Percentiles rank a stretch among this genome's conserved stretches.
phyloP scores from a whole-genome alignment of 83 land plant genomes.

The Isoetes engelmannii region DNA sequence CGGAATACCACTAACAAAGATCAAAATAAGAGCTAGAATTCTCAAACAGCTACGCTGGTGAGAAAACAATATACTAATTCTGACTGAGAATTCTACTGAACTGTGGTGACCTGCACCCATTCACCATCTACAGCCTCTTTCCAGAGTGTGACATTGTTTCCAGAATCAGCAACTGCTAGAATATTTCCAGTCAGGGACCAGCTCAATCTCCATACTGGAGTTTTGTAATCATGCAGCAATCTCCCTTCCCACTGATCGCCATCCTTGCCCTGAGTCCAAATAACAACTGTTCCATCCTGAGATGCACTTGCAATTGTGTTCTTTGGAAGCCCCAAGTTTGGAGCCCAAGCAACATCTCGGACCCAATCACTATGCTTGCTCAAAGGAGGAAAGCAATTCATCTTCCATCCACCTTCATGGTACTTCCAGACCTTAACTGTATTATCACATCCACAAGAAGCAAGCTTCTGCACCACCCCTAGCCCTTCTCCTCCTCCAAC shows the following conservation, averaged over 20 bases:
- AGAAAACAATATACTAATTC: no score
- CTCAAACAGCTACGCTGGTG: no score
- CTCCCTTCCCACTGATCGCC: slow-evolving; percentile 77
- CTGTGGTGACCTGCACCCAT: slow-evolving; percentile 79
- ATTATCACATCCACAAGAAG: slow-evolving; percentile 84
- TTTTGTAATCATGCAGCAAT: no score
- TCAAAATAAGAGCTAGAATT: no score
- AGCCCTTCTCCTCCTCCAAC: slow-evolving; percentile 42
- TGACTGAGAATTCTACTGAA: slow-evolving; percentile 24
- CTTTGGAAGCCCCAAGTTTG: slow-evolving; percentile 78
- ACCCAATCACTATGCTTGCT: slow-evolving; percentile 85
- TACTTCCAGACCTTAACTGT: slow-evolving; percentile 89
- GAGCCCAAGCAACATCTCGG: slow-evolving; percentile 91
- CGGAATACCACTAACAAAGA: no score
- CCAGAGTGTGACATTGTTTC: slow-evolving; percentile 85
- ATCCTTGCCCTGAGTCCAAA: slow-evolving; percentile 76
- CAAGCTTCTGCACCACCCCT: slow-evolving; percentile 70
- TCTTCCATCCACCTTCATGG: slow-evolving; percentile 58
- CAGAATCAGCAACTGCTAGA: slow-evolving; percentile 75
- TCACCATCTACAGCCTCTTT: slow-evolving; percentile 92
- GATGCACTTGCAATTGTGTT: slow-evolving; percentile 89
- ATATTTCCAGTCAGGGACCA: slow-evolving; percentile 88
- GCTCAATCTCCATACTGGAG: slow-evolving; percentile 82
- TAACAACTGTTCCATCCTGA: slow-evolving; percentile 79
- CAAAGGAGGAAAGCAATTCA: slow-evolving; percentile 82